phyloP scores from a whole-genome alignment of 345 rosid genomes.

The Cardamine occulta region DNA sequence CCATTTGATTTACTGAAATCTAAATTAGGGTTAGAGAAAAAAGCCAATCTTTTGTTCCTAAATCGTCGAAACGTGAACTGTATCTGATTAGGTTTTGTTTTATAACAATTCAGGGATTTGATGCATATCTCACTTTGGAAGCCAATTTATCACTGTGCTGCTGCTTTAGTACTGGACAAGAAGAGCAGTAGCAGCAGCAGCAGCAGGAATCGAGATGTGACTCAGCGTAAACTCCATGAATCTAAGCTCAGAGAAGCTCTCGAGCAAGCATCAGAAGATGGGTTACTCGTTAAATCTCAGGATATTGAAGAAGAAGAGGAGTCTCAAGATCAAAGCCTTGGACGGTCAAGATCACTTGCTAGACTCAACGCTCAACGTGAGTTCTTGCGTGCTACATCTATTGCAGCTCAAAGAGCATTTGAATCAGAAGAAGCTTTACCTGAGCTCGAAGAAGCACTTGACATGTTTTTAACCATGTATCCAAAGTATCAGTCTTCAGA shows the following conservation, averaged over 20 bases:
- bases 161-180: conserved; percentile 89
- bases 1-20: conserved; percentile 15
- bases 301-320: conserved; percentile 67
- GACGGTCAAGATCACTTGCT: conserved; percentile 93
- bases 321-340: conserved; percentile 69
- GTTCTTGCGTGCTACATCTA: conserved; percentile 87
- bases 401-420: conserved; percentile 78
- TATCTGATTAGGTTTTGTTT: conserved; percentile 18
- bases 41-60: background rate
- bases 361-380: conserved; percentile 92
- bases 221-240: conserved; percentile 78
- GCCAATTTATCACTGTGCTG: conserved; percentile 96
- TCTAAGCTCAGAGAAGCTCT: conserved; percentile 90
- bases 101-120: conserved; percentile 9
- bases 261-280: conserved; percentile 95
- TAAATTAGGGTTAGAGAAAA: conserved; percentile 14
- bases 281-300: conserved; percentile 82
- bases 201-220: conserved; percentile 65
- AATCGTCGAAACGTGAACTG: background rate
- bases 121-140: conserved; percentile 99
- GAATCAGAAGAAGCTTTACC: conserved; percentile 78
- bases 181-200: conserved; percentile 48
- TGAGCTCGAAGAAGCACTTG: conserved; percentile 61
- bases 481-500: conserved; percentile 83
- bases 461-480: conserved; percentile 82